Evolutionary conservation across 2,329 filamentous ascomycete species (phyloP).

Genomic region (Blastomyces gilchristii): DNA sequence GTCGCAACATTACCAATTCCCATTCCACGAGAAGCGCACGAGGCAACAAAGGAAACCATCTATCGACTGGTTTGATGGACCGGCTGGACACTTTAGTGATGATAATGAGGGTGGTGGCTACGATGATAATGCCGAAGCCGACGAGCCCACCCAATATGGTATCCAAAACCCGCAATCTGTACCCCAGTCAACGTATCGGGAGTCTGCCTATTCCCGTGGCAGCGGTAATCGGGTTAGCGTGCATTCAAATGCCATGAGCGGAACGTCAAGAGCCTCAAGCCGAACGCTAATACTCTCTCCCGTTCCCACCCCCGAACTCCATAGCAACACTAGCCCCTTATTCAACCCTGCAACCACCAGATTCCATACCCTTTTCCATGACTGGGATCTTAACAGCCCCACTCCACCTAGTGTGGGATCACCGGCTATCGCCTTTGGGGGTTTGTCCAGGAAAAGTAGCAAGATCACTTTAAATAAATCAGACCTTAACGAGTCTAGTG

Average conservation of each 20-base stretch:
- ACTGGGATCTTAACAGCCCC: conserved; percentile 15
- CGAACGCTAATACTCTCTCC: conserved; percentile 5
- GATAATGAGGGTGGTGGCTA: conserved; percentile 22
- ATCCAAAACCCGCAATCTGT: conserved; percentile 1
- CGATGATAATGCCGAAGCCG: conserved; percentile 16
- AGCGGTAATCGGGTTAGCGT: conserved; percentile 7
- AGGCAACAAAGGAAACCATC: conserved; percentile 6
- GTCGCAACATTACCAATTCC: conserved; percentile 13
- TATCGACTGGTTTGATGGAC: conserved; percentile 27
- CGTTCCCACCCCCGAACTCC: conserved; percentile 2
- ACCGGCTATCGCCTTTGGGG: conserved; percentile 7
- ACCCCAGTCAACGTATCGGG: conserved; percentile 10
- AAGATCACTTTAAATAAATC: conserved; percentile 28
- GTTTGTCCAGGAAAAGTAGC: conserved; percentile 30
- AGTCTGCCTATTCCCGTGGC: conserved; percentile 4
- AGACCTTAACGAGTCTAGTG: conserved; percentile 37
- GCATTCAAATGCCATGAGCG: conserved; percentile 4
- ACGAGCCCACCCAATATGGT: conserved; percentile 2
- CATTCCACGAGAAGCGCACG: conserved; percentile 4
- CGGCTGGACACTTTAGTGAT: conserved; percentile 24
- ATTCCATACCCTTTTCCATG: conserved; percentile 15
- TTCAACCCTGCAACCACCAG: conserved; percentile 1
- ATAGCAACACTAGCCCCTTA: conserved; percentile 1
- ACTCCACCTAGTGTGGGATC: background rate
- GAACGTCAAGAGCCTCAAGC: conserved; percentile 10